Base-by-base conservation (phyloP, 306 rosid genomes). In the Vigna hirtella region DNA sequence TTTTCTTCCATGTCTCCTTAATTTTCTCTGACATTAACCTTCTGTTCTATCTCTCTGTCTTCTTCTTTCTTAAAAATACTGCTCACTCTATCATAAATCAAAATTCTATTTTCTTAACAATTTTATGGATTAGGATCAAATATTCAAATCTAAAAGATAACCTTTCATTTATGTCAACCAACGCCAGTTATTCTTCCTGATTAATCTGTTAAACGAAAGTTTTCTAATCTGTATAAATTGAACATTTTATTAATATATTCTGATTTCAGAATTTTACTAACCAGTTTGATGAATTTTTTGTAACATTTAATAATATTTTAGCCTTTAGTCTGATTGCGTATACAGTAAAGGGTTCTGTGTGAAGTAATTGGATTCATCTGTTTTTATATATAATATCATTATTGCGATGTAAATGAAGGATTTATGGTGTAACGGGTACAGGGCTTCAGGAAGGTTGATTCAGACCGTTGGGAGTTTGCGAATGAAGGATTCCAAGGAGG, bases 401-500 rank as follows among this genome's bases (percentile, higher is more conserved):
- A 2, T 26, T 47, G 57, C 43, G 15, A 18, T 20, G 55, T 8
- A 58, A 63, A 71, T 28, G 43, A 47, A 4, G 15, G 58, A 30
- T 49, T 70, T 58, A 52, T 57, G 38, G 42, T 38, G 11, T 24
- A 17, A n/a, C 43, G 48, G 17, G 16, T 5, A 8, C 83, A 95
- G 99, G 99, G 99, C 1, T 95, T 95, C 77, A 87, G 85, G 89
- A 95, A 95, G 87, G 82, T 95, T 73, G 94, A 88, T 87, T 84
- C 93, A 13, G 93, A 89, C 51, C 88, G 90, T 3, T 95, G 99
- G 99, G 97, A 93, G 88, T 95, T 95, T 85, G 97, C 98, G 63
- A 92, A 93, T 52, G 93, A 88, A 90, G 93, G 89, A 7, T 95
- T 95, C 76, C 89, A 83, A 20, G 86, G 93, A 75, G 99, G 99